These are phyloP conservation scores for Rubus parviflorus DNA, from an alignment of 306 rosid species.

Conservation along the genomic window DNA sequence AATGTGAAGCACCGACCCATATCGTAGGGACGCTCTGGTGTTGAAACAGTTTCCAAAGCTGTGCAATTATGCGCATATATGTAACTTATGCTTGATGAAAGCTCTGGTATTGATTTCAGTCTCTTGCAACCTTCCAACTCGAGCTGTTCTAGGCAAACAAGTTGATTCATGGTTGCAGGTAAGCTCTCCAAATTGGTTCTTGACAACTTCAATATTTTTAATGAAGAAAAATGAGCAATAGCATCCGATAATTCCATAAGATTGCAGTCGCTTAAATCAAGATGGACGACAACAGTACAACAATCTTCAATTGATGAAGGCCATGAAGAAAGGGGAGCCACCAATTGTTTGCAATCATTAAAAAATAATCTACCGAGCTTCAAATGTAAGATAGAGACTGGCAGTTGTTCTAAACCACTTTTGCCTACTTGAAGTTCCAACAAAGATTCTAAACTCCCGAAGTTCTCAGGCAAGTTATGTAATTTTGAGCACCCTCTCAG, in stretches of 20 bases:
- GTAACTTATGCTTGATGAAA: background rate
- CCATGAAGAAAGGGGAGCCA: background rate
- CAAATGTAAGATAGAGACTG: background rate
- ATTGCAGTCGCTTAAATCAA: background rate
- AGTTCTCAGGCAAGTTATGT: background rate
- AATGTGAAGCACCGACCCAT: background rate
- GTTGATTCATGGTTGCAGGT: background rate
- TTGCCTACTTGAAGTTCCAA: accelerated
- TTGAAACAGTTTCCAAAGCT: background rate
- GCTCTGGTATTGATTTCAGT: background rate
- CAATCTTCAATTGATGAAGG: background rate
- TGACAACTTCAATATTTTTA: background rate
- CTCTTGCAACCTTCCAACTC: background rate
- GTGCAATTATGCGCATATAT: background rate
- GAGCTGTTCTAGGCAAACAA: background rate
- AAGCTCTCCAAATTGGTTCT: background rate
- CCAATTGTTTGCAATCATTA: background rate
- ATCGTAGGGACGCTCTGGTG: background rate
- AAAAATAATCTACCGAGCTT: background rate
- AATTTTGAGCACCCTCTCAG: background rate
- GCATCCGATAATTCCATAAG: background rate
- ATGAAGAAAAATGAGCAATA: background rate
- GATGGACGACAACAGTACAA: background rate
- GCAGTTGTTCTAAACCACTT: background rate
- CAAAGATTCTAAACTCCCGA: background rate